These are phyloP conservation scores for Anacardium occidentale DNA, from an alignment of 345 rosid genomes.

Conservation along the genomic window DNA sequence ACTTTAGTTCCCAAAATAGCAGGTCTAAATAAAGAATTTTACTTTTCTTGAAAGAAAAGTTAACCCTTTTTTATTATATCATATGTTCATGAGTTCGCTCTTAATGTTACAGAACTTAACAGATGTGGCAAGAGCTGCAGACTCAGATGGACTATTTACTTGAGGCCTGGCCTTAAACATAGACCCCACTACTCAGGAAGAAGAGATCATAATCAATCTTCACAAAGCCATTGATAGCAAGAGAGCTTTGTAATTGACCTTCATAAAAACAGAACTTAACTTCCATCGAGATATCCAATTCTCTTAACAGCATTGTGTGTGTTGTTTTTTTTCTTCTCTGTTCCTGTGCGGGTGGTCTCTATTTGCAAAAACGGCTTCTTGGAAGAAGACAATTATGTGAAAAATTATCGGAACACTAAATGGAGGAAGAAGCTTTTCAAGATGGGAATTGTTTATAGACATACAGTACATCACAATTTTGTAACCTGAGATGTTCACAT, in stretches of 20 bases:
- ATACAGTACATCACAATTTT: no score
- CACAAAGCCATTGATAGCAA: conserved; percentile 78
- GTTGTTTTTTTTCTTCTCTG: not conserved
- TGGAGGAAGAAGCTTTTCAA: conserved; percentile 70
- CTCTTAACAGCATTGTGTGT: not conserved
- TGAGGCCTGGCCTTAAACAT: conserved; percentile 86
- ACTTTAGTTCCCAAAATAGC: conserved; percentile 85
- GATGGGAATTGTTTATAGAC: conserved; percentile 83
- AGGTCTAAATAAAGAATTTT: conserved; percentile 30
- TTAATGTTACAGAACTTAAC: conserved; percentile 51
- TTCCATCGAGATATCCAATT: not conserved
- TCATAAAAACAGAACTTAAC: not conserved
- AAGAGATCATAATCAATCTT: conserved; percentile 65
- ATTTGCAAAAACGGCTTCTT: conserved; percentile 70
- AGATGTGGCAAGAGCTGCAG: conserved; percentile 93
- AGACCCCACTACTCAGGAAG: conserved; percentile 77
- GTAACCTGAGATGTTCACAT: no score
- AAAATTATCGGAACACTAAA: conserved; percentile 93
- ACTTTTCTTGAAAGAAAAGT: not conserved
- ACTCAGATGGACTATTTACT: conserved; percentile 89
- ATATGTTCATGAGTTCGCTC: conserved; percentile 5
- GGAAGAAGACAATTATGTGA: conserved; percentile 96
- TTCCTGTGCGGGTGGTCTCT: conserved; percentile 69
- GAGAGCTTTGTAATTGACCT: conserved; percentile 26
- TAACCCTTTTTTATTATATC: not conserved